Base-by-base conservation (phyloP, 176 grass and related monocot species). In the bread wheat (Triticum aestivum) region DNA sequence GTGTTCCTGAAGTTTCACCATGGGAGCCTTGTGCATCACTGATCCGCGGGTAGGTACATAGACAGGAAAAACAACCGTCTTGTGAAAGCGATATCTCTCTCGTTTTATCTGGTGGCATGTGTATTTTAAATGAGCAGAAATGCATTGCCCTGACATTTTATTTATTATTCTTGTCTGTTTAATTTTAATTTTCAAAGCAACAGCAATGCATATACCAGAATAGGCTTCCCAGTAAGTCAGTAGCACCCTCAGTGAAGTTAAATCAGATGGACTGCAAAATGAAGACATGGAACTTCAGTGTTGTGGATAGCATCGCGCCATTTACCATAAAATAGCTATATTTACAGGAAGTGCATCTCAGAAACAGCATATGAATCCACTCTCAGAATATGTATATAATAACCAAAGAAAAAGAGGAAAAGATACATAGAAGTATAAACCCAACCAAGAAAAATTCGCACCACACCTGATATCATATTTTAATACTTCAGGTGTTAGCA, bases 1-100 rank as follows among this genome's bases (percentile, higher is more conserved):
- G 71, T 83, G 54, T 65, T 73, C 79, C 78, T 78, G 83, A 77
- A 86, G 72, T 71, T 86, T 90, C 73, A 9, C 18, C 4, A 51
- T 23, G 10, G 0, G 30, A 82, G 64, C 42, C 61, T 32, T 82
- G 79, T 69, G 64, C 39, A 82, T 6, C 27, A 24, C 37, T 64
- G 35, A 18, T 2, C 63, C 21, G 45, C 6, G 1, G 11, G 32
- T 23, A 83, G 4, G 38, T 20, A 70, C 24, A 47, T 49, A 74
- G 6, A 0, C 11, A 29, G 23, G 71, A 49, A 47, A 74, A 74
- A 14, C 41, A 47, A 49, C 71, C 13, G 1, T 24, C 0, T 74
- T 47, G 5, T 47, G 11, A 49, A 74, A 74, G n/a, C 1, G 39
- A 73, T 2, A 47, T 42, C 11, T 42, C 11, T 24, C 69, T 45